Conservation (phyloP, 345 rosid genomes). For the Brassica cretica region DNA sequence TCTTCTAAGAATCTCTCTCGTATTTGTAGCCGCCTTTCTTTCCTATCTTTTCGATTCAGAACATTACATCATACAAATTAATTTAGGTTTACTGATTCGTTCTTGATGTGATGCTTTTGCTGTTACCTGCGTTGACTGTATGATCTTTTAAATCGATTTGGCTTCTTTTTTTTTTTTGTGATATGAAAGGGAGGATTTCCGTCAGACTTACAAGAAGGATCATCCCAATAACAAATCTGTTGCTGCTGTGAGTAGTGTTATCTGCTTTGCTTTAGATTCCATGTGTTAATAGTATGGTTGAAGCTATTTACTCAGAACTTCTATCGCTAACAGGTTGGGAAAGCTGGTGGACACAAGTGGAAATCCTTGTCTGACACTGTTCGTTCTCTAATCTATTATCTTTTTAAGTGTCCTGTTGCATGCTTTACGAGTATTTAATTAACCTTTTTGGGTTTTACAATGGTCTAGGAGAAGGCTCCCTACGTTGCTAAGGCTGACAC, state of each 20-base stretch:
- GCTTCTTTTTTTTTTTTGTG: not conserved
- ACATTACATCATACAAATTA: not conserved
- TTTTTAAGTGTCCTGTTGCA: not conserved
- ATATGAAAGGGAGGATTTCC: conserved; percentile 77
- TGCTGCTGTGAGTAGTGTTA: conserved; percentile 65
- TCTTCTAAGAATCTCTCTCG: not conserved
- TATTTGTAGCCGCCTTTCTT: too few relatives aligned
- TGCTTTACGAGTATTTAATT: not conserved
- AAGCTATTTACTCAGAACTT: not conserved
- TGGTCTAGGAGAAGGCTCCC: conserved; percentile 79
- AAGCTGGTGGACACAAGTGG: conserved; percentile 97
- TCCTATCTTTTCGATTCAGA: not conserved
- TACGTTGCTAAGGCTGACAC: conserved; percentile 75
- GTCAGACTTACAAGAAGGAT: conserved; percentile 78
- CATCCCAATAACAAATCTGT: conserved; percentile 97
- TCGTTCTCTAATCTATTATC: not conserved
- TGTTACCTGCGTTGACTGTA: not conserved
- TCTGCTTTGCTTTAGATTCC: not conserved
- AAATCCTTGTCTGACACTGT: conserved; percentile 81
- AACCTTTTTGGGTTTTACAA: not conserved
- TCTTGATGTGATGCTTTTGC: not conserved
- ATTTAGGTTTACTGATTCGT: not conserved
- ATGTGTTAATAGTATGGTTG: not conserved
- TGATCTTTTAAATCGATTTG: not conserved
- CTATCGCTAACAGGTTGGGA: conserved; percentile 61